These are phyloP conservation scores for Fusarium sp. DNA, from an alignment of 2,329 filamentous ascomycete species.

Conservation along the genomic window DNA sequence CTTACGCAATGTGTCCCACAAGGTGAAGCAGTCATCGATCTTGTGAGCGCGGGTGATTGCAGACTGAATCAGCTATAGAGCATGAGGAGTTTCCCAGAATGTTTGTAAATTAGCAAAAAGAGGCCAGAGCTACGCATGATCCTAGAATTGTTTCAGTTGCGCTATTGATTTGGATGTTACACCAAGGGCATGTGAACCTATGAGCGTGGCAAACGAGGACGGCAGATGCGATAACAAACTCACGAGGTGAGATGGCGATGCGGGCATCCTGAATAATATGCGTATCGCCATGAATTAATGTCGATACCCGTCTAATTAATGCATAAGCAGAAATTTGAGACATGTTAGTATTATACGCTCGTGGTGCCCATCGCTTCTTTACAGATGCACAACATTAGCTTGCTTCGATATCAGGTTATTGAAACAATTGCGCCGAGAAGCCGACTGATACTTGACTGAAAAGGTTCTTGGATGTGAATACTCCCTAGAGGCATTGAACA, in stretches of 20 bases:
- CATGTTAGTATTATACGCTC: neutral
- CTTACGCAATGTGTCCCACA: neutral
- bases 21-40: constrained; percentile 4
- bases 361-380: neutral
- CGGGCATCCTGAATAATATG: constrained; percentile 1
- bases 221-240: constrained; percentile 1
- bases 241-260: constrained; percentile 16
- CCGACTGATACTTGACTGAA: neutral
- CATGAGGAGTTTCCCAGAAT: neutral
- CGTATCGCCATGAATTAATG: neutral
- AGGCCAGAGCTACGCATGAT: neutral
- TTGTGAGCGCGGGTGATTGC: constrained; percentile 22
- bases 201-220: neutral
- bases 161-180: neutral
- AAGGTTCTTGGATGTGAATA: neutral
- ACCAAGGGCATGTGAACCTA: constrained; percentile 1
- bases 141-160: neutral
- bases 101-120: neutral
- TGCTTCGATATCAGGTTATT: neutral
- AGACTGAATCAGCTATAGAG: neutral
- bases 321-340: neutral
- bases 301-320: neutral
- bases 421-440: neutral
- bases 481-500: neutral
- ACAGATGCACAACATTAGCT: neutral